Percentiles rank a stretch among this genome's conserved stretches.
Evolutionary conservation across 805 yeast genomes (phyloP).

Genomic region (Candida germanica): DNA sequence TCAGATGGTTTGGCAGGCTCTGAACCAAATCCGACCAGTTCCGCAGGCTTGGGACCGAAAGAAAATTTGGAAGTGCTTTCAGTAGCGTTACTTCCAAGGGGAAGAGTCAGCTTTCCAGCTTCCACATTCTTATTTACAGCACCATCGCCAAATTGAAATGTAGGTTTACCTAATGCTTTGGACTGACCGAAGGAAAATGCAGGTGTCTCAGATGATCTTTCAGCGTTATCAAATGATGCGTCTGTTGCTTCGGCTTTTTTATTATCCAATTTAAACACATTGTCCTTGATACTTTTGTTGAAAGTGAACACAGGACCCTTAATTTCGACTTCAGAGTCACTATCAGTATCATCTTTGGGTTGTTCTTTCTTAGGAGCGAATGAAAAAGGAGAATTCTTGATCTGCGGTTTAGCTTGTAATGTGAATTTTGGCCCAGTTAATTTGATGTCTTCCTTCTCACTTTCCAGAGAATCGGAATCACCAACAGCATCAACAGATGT

Average conservation of each 20-base stretch:
- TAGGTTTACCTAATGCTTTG: slow-evolving; percentile 6
- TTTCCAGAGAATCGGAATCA: slow-evolving; percentile 23
- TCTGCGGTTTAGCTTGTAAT: slow-evolving; percentile 23
- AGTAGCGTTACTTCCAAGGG: slow-evolving; percentile 17
- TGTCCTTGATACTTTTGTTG: slow-evolving; percentile 34
- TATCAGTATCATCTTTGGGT: slow-evolving; percentile 20
- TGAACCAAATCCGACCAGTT: too few species aligned
- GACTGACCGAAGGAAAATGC: slow-evolving; percentile 17
- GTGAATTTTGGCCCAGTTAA: slow-evolving; percentile 38
- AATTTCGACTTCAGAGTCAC: slow-evolving; percentile 56
- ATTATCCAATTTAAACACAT: slow-evolving; percentile 24
- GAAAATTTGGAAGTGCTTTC: background rate
- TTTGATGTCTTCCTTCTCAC: slow-evolving; percentile 23
- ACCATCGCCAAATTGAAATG: slow-evolving; percentile 5
- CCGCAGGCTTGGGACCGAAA: too few species aligned
- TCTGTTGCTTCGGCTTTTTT: background rate
- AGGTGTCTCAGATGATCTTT: slow-evolving; percentile 8
- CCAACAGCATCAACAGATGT: slow-evolving; percentile 9
- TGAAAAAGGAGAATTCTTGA: slow-evolving; percentile 36
- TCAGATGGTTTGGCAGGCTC: background rate
- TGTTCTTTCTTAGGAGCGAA: slow-evolving; percentile 31
- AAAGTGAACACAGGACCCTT: slow-evolving; percentile 69
- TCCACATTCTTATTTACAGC: background rate
- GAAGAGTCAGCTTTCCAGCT: slow-evolving; percentile 17
- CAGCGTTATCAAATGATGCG: background rate